Evolutionary conservation across 2,329 filamentous ascomycete genomes (phyloP).

Genomic region (Trichoderma atroviride): DNA sequence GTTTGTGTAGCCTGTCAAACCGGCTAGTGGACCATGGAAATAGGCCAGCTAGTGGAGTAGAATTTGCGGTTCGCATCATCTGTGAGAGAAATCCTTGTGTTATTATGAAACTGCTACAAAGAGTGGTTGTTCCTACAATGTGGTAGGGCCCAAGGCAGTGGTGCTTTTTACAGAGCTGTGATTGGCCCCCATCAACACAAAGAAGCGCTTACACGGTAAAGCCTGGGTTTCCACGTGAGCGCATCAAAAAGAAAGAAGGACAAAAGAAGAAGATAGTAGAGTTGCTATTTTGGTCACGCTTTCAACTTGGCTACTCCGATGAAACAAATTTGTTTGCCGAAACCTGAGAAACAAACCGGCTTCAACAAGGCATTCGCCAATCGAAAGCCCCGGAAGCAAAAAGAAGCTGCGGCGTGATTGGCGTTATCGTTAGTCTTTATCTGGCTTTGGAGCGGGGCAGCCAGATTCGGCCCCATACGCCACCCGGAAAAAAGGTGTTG

Average conservation of each 20-base stretch:
- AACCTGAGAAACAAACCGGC: neutral
- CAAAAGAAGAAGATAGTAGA: too few species aligned
- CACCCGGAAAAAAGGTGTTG: conserved; percentile 31
- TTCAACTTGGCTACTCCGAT: neutral
- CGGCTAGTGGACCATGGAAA: neutral
- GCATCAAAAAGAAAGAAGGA: neutral
- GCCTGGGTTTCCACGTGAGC: neutral
- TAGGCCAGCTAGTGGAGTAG: neutral
- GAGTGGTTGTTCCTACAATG: neutral
- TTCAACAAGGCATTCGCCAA: neutral
- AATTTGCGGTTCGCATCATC: neutral
- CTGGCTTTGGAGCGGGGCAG: conserved; percentile 12
- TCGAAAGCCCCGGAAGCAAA: conserved; percentile 18
- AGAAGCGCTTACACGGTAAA: neutral
- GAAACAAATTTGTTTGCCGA: neutral
- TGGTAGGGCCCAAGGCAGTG: neutral
- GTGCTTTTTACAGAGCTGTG: neutral
- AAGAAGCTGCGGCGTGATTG: neutral
- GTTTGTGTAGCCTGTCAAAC: neutral
- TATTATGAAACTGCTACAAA: neutral
- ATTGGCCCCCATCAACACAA: neutral
- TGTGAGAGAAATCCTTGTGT: neutral
- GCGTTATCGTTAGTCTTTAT: neutral
- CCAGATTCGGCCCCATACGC: neutral
- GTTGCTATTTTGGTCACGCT: neutral